Evolutionary conservation across 1,139 yeast species (phyloP), one percentile per base, ranked within the genome.

Genomic region (Casaregolazyma suthepensis): DNA sequence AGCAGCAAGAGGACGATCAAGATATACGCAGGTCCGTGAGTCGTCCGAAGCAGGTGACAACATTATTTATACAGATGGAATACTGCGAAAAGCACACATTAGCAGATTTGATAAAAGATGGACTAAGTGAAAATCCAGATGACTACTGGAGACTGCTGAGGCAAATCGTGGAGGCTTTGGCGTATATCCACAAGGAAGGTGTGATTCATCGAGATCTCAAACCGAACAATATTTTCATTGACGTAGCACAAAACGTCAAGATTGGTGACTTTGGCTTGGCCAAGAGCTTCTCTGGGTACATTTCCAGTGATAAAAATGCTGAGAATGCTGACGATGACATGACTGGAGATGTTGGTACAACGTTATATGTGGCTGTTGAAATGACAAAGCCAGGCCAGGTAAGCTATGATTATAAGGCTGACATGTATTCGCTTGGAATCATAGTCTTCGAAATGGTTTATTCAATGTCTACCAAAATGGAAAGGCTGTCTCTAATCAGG

Each of bases 211-310:
- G 99, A 54, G 99, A 94, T 67, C 76, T 94, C 63, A 94, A 94
- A 66, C 99, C 99, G 1, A 86, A 86, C 79, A 94, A 94, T 67
- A 89, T 94, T 68, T 94, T 94, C 73, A 91, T 94, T 61, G 99
- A 93, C 68, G 85, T 86, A 60, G 80, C 88, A 0, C 85, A 87
- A 62, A 89, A 91, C 66, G 83, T 93, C 54, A 94, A 94, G 67
- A 87, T 94, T 37, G 99, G 99, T 61, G 99, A 94, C 66, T 94
- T 94, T 70, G 99, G 99, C 0, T 76, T 94, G 54, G 99, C 99
- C 0, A 91, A 90, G 44, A 66, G 68, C 52, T 80, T 63, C 20
- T 49, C 67, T 4, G 45, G 47, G 7, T 46, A 37, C n/a, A 26
- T 57, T 17, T 50, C 53, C 2, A 52, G 52, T n/a, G 52, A 47